These are phyloP conservation scores for Luzula sylvatica DNA, from an alignment of 176 grass and related monocot species.

Conservation along the genomic window DNA sequence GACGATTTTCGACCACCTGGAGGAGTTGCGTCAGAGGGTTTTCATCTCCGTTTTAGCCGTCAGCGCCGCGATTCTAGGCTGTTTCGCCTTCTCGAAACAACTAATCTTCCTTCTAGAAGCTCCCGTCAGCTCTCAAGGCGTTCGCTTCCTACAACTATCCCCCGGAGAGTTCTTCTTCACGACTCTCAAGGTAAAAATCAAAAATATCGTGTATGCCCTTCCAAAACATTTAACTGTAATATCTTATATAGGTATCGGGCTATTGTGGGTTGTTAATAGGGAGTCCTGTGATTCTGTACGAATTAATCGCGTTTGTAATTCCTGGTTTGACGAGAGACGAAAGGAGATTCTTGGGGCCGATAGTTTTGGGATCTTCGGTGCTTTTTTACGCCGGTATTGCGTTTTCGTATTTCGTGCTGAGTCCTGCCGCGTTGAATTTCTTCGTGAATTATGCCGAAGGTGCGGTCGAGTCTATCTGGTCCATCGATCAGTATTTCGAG, in stretches of 20 bases:
- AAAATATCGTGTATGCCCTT: background rate
- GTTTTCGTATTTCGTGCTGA: slow-evolving; percentile 83
- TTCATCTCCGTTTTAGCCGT: slow-evolving; percentile 85
- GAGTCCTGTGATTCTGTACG: slow-evolving; percentile 87
- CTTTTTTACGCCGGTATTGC: slow-evolving; percentile 85
- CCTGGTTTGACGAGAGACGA: slow-evolving; percentile 89
- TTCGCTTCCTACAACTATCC: slow-evolving; percentile 88
- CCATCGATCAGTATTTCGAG: slow-evolving; percentile 96
- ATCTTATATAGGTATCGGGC: slow-evolving; percentile 93
- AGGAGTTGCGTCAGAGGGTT: slow-evolving; percentile 84
- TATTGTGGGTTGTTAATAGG: slow-evolving; percentile 94
- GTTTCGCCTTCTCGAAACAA: slow-evolving; percentile 85
- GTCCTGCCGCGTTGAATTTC: slow-evolving; percentile 89
- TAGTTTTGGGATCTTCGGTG: slow-evolving; percentile 89
- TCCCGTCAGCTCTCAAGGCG: slow-evolving; percentile 84
- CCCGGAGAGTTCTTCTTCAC: slow-evolving; percentile 99
- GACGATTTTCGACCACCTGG: slow-evolving; percentile 94
- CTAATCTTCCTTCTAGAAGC: slow-evolving; percentile 76
- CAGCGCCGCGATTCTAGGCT: slow-evolving; percentile 73
- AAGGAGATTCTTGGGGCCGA: slow-evolving; percentile 77
- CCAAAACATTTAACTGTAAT: too few species aligned
- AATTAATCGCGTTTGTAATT: slow-evolving; percentile 93
- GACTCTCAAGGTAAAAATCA: slow-evolving; percentile 69
- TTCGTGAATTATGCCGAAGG: slow-evolving; percentile 95
- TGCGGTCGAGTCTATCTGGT: slow-evolving; percentile 94